Conservation (phyloP, 371 early-diverging fungal species). For the Rhizopus delemar region DNA sequence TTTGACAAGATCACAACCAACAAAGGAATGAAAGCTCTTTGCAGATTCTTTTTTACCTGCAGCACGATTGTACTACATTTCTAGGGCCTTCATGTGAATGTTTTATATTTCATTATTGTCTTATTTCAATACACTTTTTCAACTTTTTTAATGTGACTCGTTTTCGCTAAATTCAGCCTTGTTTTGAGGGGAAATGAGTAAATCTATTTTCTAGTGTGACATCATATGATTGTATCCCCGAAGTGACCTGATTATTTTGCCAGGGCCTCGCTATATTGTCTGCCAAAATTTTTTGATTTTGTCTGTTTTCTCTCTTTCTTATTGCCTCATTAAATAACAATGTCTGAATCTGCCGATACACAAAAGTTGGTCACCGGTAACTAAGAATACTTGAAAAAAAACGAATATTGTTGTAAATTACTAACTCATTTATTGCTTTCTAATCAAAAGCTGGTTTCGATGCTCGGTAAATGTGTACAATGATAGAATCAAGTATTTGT, state of each 20-base stretch:
- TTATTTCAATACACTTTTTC: no score
- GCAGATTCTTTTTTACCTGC: no score
- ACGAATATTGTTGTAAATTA: neutral
- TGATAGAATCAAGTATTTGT: neutral
- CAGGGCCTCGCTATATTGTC: neutral
- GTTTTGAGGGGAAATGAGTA: neutral
- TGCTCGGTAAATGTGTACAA: slow-evolving; percentile 21
- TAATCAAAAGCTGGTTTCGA: slow-evolving; percentile 55
- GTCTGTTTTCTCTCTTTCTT: slow-evolving; percentile 3
- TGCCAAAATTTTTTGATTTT: neutral
- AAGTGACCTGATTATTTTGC: slow-evolving; percentile 2
- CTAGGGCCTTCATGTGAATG: no score
- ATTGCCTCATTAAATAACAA: neutral
- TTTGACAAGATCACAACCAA: no score
- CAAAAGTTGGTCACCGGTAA: slow-evolving; percentile 1
- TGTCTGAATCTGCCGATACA: slow-evolving; percentile 2
- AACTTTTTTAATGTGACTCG: no score
- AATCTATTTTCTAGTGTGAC: neutral
- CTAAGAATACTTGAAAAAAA: neutral
- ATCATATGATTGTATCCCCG: neutral
- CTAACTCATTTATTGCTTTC: neutral
- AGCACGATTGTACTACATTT: no score
- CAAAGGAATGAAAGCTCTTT: no score
- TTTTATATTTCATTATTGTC: no score
- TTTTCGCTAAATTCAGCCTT: no score